A percentile compares a stretch with the other conserved stretches of the same genome.
Conservation (phyloP, 352 stramenopile species). For the Bremia lactucae region DNA sequence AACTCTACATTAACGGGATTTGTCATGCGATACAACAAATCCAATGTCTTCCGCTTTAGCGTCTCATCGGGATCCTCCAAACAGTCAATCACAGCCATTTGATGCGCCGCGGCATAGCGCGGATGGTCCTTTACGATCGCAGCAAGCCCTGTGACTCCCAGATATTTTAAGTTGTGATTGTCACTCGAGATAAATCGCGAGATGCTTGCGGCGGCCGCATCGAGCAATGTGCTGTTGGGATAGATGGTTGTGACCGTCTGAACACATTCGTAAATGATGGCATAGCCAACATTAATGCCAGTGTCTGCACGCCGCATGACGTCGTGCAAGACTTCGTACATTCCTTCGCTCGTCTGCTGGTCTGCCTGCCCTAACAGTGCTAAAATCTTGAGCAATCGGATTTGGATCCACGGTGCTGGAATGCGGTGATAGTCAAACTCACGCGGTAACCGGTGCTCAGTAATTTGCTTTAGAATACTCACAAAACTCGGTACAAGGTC, state of each 20-base stretch:
- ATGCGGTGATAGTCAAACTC: conserved; percentile 99
- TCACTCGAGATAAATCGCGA: conserved; percentile 91
- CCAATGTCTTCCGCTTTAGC: conserved; percentile 97
- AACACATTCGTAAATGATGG: conserved; percentile 99
- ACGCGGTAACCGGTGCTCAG: conserved; percentile 94
- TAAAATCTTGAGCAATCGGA: conserved; percentile 94
- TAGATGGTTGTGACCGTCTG: conserved; percentile 99
- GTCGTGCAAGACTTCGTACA: conserved; percentile 99
- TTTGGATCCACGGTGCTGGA: conserved; percentile 99
- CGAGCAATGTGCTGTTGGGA: conserved; percentile 95
- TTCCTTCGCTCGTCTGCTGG: conserved; percentile 91
- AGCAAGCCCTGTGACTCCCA: conserved; percentile 97
- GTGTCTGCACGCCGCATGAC: conserved; percentile 98
- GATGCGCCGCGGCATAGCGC: conserved; percentile 96
- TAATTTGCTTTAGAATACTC: conserved; percentile 99
- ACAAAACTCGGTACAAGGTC: conserved; percentile 98
- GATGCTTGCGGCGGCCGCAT: conserved; percentile 89
- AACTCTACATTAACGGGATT: conserved; percentile 99
- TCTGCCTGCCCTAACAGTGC: conserved; percentile 91
- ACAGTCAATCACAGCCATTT: conserved; percentile 99
- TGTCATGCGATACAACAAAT: conserved; percentile 96
- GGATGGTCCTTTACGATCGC: conserved; percentile 95
- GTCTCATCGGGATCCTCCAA: conserved; percentile 99
- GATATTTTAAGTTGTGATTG: conserved; percentile 98
- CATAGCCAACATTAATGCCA: conserved; percentile 99